Evolutionary conservation across 1,139 yeast species (phyloP).

Genomic region (Kodamaea ohmeri): DNA sequence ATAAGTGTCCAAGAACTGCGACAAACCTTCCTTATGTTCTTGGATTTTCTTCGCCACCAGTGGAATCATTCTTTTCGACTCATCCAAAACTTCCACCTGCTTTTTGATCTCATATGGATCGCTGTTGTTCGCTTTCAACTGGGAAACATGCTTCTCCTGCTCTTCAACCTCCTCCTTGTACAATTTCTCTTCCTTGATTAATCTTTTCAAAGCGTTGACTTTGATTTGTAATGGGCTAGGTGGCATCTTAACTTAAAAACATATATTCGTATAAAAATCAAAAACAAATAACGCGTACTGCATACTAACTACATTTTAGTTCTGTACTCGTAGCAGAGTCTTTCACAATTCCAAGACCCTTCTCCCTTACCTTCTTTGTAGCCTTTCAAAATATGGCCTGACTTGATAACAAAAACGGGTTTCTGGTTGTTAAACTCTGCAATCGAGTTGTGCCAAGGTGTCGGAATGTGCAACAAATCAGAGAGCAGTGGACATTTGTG

Average conservation of each 20-base stretch:
- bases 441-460: conserved; percentile 65
- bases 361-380: conserved; percentile 22
- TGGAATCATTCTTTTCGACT: conserved; percentile 67
- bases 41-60: conserved; percentile 54
- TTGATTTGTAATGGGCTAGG: conserved; percentile 79
- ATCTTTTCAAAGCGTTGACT: conserved; percentile 66
- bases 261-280: not conserved
- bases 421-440: conserved; percentile 37
- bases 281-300: conserved; percentile 3
- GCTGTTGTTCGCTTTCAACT: conserved; percentile 41
- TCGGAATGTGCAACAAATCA: conserved; percentile 59
- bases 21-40: conserved; percentile 48
- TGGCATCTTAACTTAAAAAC: conserved; percentile 49
- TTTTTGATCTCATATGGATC: conserved; percentile 76
- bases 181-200: conserved; percentile 66
- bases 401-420: conserved; percentile 27
- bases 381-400: conserved; percentile 26
- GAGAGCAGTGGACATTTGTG: conserved; percentile 28
- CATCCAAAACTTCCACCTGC: conserved; percentile 59
- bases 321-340: conserved; percentile 15
- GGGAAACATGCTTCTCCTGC: conserved; percentile 50
- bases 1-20: conserved; percentile 32
- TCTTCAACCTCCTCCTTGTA: conserved; percentile 66
- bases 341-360: conserved; percentile 26
- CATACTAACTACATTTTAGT: conserved; percentile 7